Conservation (phyloP, 257 asterid species). For the Salvia splendens region DNA sequence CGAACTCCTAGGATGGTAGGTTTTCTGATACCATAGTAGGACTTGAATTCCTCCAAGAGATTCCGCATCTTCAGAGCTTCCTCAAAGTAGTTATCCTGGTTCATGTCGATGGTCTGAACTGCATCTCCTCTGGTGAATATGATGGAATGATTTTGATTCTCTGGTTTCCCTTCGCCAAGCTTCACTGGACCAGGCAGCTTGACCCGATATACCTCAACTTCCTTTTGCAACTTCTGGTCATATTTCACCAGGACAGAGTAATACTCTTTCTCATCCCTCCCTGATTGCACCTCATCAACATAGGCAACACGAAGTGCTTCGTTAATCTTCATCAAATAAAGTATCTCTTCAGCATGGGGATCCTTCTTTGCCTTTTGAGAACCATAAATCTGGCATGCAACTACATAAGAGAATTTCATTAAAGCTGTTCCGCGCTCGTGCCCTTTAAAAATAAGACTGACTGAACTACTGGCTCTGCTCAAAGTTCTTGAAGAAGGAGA, state of each 20-base stretch:
- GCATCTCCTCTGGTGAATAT: conserved; percentile 99
- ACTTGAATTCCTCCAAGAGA: conserved; percentile 87
- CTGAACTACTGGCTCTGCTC: conserved; percentile 83
- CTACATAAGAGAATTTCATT: conserved; percentile 93
- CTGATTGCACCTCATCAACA: conserved; percentile 94
- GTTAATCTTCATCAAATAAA: conserved; percentile 77
- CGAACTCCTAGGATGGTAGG: conserved; percentile 96
- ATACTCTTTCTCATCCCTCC: conserved; percentile 82
- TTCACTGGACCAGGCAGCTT: conserved; percentile 96
- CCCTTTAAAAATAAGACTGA: conserved; percentile 72
- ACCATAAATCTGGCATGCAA: conserved; percentile 98
- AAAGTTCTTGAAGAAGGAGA: conserved; percentile 67
- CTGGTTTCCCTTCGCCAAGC: conserved; percentile 99
- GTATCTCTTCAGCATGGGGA: conserved; percentile 93
- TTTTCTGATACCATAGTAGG: conserved; percentile 80
- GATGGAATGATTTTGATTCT: conserved; percentile 94
- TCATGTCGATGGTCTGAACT: conserved; percentile 97
- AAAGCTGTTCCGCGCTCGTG: conserved; percentile 95
- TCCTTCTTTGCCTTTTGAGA: conserved; percentile 95
- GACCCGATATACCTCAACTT: conserved; percentile 96
- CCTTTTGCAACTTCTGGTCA: conserved; percentile 71
- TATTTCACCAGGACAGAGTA: conserved; percentile 94
- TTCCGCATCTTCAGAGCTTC: conserved; percentile 98
- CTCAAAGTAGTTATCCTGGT: conserved; percentile 97
- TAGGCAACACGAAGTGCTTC: conserved; percentile 99